These are phyloP conservation scores for Rhizopogon hawkerae DNA, from an alignment of 1,284 basidiomycete species.

Conservation along the genomic window DNA sequence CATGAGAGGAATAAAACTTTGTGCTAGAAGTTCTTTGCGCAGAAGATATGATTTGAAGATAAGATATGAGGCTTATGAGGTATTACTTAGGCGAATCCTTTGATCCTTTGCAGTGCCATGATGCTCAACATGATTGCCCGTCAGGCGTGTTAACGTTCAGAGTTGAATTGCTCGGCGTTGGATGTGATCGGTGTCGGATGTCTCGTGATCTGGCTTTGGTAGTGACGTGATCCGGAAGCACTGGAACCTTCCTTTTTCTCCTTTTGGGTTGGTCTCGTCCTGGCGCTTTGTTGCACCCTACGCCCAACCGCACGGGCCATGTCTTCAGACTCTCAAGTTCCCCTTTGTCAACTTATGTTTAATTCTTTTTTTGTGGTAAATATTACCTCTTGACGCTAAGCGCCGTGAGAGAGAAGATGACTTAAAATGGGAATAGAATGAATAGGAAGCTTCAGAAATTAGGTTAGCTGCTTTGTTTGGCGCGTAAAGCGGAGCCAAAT, in stretches of 20 bases:
- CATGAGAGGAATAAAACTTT: too few species aligned
- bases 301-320: constrained; percentile 28
- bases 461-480: constrained; percentile 32
- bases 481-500: constrained; percentile 38
- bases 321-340: background rate
- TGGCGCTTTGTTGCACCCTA: background rate
- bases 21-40: too few species aligned
- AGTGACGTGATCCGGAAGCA: constrained; percentile 27
- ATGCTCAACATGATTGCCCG: too few species aligned
- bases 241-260: constrained; percentile 8
- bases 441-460: constrained; percentile 16
- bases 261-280: constrained; percentile 11
- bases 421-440: constrained; percentile 4
- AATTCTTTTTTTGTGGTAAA: background rate
- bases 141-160: background rate
- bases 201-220: background rate
- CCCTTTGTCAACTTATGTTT: too few species aligned
- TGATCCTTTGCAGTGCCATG: too few species aligned
- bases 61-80: too few species aligned
- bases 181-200: background rate
- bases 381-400: background rate
- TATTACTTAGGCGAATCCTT: too few species aligned
- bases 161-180: background rate
- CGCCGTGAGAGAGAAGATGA: constrained; percentile 4
- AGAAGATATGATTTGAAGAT: too few species aligned